Percentiles rank a stretch among this genome's conserved stretches.
Conservation (phyloP, 768 basidiomycete species). For the Xerocomus brunneocitrinus region DNA sequence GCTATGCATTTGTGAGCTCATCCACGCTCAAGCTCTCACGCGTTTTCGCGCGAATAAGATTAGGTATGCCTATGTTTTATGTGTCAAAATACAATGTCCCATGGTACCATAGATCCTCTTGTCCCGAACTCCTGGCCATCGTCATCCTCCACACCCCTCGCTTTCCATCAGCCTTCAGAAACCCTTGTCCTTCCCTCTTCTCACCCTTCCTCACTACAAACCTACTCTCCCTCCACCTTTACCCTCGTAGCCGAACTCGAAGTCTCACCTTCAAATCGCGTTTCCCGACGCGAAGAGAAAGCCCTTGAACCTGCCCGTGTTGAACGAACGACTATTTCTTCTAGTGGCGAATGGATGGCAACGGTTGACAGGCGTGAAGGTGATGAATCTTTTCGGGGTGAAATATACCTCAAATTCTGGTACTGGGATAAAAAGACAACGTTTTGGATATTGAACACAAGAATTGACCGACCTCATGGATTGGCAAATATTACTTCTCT, state of each 20-base stretch:
- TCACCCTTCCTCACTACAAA: slow-evolving; percentile 92
- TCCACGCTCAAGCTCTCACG: slow-evolving; percentile 67
- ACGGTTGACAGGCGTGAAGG: slow-evolving; percentile 76
- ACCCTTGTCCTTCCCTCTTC: slow-evolving; percentile 88
- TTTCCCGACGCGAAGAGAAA: slow-evolving; percentile 78
- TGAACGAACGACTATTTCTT: slow-evolving; percentile 60
- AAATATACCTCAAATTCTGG: slow-evolving; percentile 89
- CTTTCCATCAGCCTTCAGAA: slow-evolving; percentile 67
- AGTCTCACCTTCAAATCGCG: slow-evolving; percentile 88
- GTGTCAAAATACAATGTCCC: not conserved
- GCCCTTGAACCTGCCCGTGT: slow-evolving; percentile 72
- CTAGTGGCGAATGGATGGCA: slow-evolving; percentile 85
- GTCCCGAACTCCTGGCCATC: slow-evolving; percentile 34
- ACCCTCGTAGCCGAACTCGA: slow-evolving; percentile 82
- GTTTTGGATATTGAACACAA: slow-evolving; percentile 77
- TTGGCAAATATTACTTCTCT: slow-evolving; percentile 54
- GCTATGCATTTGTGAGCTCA: slow-evolving; percentile 68
- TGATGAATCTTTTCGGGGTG: slow-evolving; percentile 59
- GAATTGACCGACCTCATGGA: slow-evolving; percentile 87
- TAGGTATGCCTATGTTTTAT: slow-evolving; percentile 45
- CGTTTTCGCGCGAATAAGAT: slow-evolving; percentile 71
- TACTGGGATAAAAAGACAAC: slow-evolving; percentile 63
- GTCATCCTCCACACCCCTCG: slow-evolving; percentile 55
- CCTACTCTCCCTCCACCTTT: slow-evolving; percentile 71
- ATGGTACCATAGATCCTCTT: slow-evolving; percentile 32